A percentile compares a stretch with the other conserved stretches of the same genome.
These are phyloP conservation scores for Pseudogymnoascus sp. DNA, from an alignment of 2,329 filamentous ascomycete genomes.

Conservation along the genomic window DNA sequence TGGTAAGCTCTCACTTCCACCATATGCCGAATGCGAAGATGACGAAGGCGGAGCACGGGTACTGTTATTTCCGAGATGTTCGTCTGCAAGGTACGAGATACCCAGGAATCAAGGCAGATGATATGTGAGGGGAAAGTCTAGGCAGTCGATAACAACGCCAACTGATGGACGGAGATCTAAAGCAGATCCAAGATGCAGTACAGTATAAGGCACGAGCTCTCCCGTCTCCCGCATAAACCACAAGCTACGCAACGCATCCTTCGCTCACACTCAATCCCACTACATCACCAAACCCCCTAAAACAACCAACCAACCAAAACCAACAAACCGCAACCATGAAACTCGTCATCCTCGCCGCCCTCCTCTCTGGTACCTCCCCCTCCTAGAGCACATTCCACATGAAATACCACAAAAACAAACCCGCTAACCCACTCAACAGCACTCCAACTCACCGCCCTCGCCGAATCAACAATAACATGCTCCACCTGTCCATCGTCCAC, in stretches of 20 bases:
- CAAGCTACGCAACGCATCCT: background rate
- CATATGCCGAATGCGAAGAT: background rate
- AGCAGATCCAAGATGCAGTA: background rate
- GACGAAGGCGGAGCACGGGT: background rate
- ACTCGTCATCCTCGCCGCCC: background rate
- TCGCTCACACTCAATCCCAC: background rate
- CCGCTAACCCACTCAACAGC: background rate
- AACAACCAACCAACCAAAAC: background rate
- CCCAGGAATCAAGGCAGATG: background rate
- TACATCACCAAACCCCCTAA: background rate
- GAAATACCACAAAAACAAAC: background rate
- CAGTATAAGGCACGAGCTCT: background rate
- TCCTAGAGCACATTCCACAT: background rate
- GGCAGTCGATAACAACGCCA: background rate
- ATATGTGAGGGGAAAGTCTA: background rate
- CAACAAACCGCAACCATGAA: background rate
- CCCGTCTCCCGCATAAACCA: background rate
- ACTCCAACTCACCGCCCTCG: background rate
- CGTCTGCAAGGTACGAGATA: background rate
- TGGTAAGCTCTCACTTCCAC: background rate
- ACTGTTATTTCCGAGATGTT: background rate
- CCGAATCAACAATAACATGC: background rate
- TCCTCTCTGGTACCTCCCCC: background rate
- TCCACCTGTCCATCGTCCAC: background rate
- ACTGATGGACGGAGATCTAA: background rate